These are phyloP conservation scores for Pseudocercospora macadamiae DNA, from an alignment of 2,329 filamentous ascomycete species.

Conservation along the genomic window DNA sequence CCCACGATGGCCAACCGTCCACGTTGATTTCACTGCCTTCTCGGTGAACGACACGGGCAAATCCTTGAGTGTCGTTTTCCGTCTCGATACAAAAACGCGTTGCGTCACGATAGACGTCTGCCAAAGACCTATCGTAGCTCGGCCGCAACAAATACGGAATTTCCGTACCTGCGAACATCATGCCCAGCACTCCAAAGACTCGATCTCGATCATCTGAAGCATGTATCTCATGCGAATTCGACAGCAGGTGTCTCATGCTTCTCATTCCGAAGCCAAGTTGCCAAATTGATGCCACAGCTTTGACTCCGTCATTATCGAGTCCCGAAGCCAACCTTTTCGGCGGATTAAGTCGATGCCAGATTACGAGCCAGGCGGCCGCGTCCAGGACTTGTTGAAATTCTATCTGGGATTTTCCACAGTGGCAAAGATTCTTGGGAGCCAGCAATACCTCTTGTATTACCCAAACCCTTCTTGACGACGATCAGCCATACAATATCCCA, in stretches of 20 bases:
- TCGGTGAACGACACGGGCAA: neutral
- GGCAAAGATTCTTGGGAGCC: neutral
- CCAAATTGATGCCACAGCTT: neutral
- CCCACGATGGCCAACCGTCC: neutral
- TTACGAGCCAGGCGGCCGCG: neutral
- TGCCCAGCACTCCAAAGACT: neutral
- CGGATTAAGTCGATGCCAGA: neutral
- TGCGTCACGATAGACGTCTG: constrained; percentile 1
- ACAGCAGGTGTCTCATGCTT: neutral
- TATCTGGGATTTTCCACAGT: neutral
- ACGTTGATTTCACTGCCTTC: neutral
- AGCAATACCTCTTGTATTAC: neutral
- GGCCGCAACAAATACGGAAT: neutral
- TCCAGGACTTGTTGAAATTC: neutral
- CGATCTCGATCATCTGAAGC: neutral
- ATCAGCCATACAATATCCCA: neutral
- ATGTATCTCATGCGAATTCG: neutral
- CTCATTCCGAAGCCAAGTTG: neutral
- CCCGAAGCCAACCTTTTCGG: neutral
- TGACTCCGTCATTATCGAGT: neutral
- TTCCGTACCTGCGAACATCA: neutral
- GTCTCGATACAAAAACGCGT: neutral
- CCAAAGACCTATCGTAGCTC: neutral
- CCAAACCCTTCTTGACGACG: neutral
- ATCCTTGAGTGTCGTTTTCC: neutral